Base-by-base conservation (phyloP, 2,329 filamentous ascomycete species). In the Stagonosporopsis vannaccii region DNA sequence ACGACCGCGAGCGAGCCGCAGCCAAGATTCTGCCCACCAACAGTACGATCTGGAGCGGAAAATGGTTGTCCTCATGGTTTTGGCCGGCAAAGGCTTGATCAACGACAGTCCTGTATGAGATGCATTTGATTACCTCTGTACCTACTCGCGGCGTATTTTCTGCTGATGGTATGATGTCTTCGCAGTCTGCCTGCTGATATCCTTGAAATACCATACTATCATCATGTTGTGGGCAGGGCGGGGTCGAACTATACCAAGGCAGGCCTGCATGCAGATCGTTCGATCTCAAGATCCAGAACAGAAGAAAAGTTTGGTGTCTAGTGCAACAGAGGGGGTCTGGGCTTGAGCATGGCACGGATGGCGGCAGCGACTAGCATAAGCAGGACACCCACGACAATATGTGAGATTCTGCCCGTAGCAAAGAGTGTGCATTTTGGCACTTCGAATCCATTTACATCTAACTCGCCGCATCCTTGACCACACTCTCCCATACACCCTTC, bases 401-500 rank as follows among this genome's bases (percentile, higher is more conserved):
- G 35, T 12, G 35, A 32, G 13, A 15, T 32, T 2, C 30, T n/a
- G 6, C n/a, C 30, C 3, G 15, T 30, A 9, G 28, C 9, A 9
- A 26, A 26, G 9, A 5, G 5, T 9, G 13, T 32, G 20, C 20
- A 23, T 5, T 15, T 7, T 9, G 6, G 22, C 13, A 41, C 22
- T 8, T 6, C 20, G 5, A 15, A 7, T 22, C 37, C 37, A 22
- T 17, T 6, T 37, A 3, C 17, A 20, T 8, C 32, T 25, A 56
- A 12, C 36, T 44, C 12, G 42, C 53, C 32, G 70, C 68, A 59
- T 75, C 72, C 26, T 46, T 58, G 2, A 75, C 73, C 28, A 69
- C 66, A 46, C 71, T 74, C 28, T 53, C 64, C 71, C 72, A 75
- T 20, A 71, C 54, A 4, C 67, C 67, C 33, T 66, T 66, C 64